Conservation (phyloP, 768 basidiomycete genomes). For the Tylopilus plumbeoviolaceoides region DNA sequence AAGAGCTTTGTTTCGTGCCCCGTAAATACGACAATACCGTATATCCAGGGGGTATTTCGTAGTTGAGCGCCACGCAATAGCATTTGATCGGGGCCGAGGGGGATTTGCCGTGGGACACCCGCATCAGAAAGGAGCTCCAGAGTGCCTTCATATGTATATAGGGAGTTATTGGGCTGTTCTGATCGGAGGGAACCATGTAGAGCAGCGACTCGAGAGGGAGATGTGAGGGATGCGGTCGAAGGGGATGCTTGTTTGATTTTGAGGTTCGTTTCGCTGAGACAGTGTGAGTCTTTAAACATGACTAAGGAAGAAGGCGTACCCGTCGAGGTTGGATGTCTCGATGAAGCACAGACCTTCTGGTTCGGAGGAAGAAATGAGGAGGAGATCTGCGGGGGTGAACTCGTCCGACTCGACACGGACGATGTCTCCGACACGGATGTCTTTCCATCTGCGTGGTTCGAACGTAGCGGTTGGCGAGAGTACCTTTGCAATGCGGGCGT, state of each 20-base stretch:
- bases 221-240: constrained; percentile 72
- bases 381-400: constrained; percentile 93
- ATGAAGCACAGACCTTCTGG: constrained; percentile 98
- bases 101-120: constrained; percentile 72
- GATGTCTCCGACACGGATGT: constrained; percentile 87
- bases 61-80: constrained; percentile 92
- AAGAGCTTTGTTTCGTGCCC: constrained; percentile 99
- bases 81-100: constrained; percentile 92
- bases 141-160: constrained; percentile 93
- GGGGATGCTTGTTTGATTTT: constrained; percentile 97
- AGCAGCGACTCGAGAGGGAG: constrained; percentile 66
- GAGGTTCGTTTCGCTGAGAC: constrained; percentile 85
- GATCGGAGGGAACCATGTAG: constrained; percentile 85
- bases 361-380: constrained; percentile 85
- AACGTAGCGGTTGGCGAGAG: constrained; percentile 64
- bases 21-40: constrained; percentile 90
- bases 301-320: constrained; percentile 45
- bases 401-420: constrained; percentile 88
- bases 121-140: constrained; percentile 55
- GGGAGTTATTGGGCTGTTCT: constrained; percentile 95
- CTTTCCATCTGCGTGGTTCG: constrained; percentile 77
- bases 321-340: constrained; percentile 96
- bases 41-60: constrained; percentile 95
- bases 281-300: neutral
- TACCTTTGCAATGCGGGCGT: constrained; percentile 76